phyloP scores from a whole-genome alignment of 306 rosid species.

The Rosa lucieae region DNA sequence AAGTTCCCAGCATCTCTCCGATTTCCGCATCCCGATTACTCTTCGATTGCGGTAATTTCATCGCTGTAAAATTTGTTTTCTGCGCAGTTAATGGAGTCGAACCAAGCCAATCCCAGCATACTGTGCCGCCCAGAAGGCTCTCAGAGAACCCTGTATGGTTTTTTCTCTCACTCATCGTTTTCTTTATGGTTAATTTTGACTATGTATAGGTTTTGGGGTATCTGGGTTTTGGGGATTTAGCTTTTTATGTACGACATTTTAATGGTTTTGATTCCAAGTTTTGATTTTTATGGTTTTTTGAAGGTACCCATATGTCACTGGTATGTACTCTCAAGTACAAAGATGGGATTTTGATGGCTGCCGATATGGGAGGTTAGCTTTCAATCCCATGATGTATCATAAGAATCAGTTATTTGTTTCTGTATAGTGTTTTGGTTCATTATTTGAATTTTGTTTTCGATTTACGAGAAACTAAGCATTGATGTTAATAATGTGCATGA shows the following conservation, averaged over 20 bases:
- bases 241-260: neutral
- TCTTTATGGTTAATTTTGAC: neutral
- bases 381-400: neutral
- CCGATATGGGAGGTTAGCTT: slow-evolving; percentile 91
- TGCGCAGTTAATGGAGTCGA: slow-evolving; percentile 35
- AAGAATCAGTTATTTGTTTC: neutral
- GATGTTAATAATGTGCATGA: neutral
- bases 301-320: slow-evolving; percentile 93
- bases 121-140: slow-evolving; percentile 38
- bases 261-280: neutral
- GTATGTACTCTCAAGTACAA: slow-evolving; percentile 88
- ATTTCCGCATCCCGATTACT: neutral
- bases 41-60: neutral
- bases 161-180: neutral
- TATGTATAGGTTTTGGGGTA: slow-evolving; percentile 1
- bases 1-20: neutral
- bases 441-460: neutral
- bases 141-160: slow-evolving; percentile 63
- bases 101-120: slow-evolving; percentile 26
- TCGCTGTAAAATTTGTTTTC: neutral
- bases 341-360: slow-evolving; percentile 91
- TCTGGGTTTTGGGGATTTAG: slow-evolving; percentile 10
- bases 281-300: neutral
- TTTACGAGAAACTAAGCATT: neutral
- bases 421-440: neutral